These are phyloP conservation scores for Candolleomyces efflorescens DNA, from an alignment of 768 basidiomycete species.

Conservation along the genomic window DNA sequence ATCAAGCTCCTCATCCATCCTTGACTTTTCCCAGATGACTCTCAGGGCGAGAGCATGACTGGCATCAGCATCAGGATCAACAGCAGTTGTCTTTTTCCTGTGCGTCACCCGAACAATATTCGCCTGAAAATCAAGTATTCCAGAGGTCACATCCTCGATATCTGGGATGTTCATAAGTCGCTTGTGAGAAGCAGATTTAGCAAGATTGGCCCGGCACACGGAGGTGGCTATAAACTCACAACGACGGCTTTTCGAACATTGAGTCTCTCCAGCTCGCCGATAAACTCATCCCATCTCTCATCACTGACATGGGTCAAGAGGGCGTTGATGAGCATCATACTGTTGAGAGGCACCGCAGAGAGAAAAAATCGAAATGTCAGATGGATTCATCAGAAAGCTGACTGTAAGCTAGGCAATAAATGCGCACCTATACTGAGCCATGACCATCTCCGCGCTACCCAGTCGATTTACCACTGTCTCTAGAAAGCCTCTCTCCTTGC, in stretches of 20 bases:
- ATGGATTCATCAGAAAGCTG: conserved; percentile 1
- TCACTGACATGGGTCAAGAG: conserved; percentile 78
- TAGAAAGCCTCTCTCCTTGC: conserved; percentile 61
- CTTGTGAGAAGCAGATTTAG: conserved; percentile 30
- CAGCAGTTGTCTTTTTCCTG: conserved; percentile 74
- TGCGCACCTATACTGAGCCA: conserved; percentile 73
- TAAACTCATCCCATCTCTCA: conserved; percentile 74
- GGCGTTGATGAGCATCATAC: conserved; percentile 90
- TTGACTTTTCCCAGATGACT: conserved; percentile 65
- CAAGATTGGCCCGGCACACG: neutral
- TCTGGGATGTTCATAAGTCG: conserved; percentile 81
- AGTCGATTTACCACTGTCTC: conserved; percentile 81
- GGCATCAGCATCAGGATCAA: conserved; percentile 63
- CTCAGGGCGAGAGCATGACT: conserved; percentile 53
- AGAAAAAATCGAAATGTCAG: neutral
- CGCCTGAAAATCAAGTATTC: conserved; percentile 84
- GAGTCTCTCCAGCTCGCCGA: conserved; percentile 65
- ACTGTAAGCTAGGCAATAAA: neutral
- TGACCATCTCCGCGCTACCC: conserved; percentile 78
- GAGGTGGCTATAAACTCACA: conserved; percentile 38
- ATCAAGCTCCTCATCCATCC: conserved; percentile 50
- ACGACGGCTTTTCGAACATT: conserved; percentile 81
- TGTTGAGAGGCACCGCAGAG: conserved; percentile 20
- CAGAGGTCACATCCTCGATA: conserved; percentile 77
- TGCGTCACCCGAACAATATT: conserved; percentile 77